phyloP scores from a whole-genome alignment of 352 stramenopile species.

The Halophytophthora polymorphica region DNA sequence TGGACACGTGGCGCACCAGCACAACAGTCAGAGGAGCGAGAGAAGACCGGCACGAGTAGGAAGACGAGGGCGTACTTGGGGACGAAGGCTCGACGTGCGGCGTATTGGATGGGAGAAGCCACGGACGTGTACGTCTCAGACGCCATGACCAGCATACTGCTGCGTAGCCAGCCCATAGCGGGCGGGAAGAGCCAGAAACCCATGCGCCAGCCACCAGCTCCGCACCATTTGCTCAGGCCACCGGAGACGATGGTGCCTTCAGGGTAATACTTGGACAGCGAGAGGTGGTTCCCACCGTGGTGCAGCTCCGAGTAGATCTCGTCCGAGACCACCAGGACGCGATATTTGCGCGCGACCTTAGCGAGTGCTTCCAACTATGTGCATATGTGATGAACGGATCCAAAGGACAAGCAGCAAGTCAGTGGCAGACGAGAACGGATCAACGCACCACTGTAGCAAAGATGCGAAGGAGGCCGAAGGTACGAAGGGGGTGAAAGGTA shows the following conservation, averaged over 20 bases:
- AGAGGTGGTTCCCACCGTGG: constrained; percentile 68
- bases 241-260: constrained; percentile 88
- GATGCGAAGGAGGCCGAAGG: no score
- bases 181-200: constrained; percentile 85
- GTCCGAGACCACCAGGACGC: constrained; percentile 87
- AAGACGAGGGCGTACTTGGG: constrained; percentile 40
- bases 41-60: background rate
- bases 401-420: no score
- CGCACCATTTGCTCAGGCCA: constrained; percentile 87
- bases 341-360: constrained; percentile 75
- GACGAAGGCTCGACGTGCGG: constrained; percentile 74
- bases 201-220: constrained; percentile 84
- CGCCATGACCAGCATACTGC: constrained; percentile 87
- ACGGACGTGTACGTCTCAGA: constrained; percentile 89
- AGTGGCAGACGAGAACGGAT: no score
- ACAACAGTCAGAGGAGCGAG: background rate
- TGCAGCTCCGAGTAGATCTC: constrained; percentile 89
- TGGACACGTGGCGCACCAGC: constrained; percentile 20
- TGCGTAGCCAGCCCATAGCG: constrained; percentile 75
- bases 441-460: no score
- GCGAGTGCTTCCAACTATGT: constrained; percentile 59
- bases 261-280: constrained; percentile 83
- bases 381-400: no score
- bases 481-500: background rate
- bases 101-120: constrained; percentile 82